These are phyloP conservation scores for Scenedesmus sp. DNA, from an alignment of 163 green algal genomes.

Conservation along the genomic window DNA sequence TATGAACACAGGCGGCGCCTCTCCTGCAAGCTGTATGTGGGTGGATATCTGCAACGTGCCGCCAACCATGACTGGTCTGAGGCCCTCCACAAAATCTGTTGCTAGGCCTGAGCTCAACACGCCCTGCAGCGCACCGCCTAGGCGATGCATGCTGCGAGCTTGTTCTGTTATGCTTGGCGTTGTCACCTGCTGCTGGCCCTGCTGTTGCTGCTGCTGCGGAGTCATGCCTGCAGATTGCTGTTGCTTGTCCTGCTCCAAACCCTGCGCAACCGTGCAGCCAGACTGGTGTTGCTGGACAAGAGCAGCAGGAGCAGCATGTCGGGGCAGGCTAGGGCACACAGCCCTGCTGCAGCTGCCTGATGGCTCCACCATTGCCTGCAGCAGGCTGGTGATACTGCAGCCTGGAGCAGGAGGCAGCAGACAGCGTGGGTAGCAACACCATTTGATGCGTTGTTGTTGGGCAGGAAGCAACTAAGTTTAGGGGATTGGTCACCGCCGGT, in stretches of 20 bases:
- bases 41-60: slow-evolving; percentile 30
- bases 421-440: not conserved
- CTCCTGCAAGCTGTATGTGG: slow-evolving; percentile 31
- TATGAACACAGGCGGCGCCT: slow-evolving; percentile 31
- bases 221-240: not conserved
- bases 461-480: not conserved
- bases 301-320: not conserved
- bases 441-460: not conserved
- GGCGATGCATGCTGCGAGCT: slow-evolving; percentile 3
- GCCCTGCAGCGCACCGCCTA: not conserved
- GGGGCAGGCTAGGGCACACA: not conserved
- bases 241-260: not conserved
- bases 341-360: slow-evolving; percentile 3
- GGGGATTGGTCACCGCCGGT: not conserved
- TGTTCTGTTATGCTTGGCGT: not conserved
- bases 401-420: not conserved
- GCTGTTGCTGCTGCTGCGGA: not conserved
- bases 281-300: not conserved
- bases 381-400: not conserved
- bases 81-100: slow-evolving; percentile 37
- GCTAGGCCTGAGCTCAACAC: not conserved
- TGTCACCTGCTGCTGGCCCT: not conserved
- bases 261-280: not conserved
- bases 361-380: not conserved
- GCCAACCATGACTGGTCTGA: slow-evolving; percentile 13